Evolutionary conservation across 2,329 filamentous ascomycete species (phyloP).

Genomic region (Cryphonectria radicalis): DNA sequence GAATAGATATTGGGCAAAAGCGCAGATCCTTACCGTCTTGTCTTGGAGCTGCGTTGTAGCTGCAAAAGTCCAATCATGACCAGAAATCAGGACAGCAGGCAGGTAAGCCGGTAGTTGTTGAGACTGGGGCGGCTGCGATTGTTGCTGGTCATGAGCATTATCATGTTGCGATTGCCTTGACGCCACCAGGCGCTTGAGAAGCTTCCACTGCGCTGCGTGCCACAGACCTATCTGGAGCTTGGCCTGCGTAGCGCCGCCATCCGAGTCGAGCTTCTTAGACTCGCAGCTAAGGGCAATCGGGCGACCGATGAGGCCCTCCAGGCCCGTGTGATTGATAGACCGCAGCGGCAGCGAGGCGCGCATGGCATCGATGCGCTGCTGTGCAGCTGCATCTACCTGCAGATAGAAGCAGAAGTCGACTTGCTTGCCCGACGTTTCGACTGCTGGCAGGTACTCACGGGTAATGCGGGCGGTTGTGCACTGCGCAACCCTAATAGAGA

Average conservation of each 20-base stretch:
- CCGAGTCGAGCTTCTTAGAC: background rate
- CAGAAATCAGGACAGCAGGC: background rate
- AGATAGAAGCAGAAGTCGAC: slow-evolving; percentile 1
- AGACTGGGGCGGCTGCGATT: background rate
- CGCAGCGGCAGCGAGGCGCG: background rate
- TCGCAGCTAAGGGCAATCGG: background rate
- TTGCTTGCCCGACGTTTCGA: background rate
- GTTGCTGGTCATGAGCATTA: background rate
- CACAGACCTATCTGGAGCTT: slow-evolving; percentile 6
- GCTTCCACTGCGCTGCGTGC: slow-evolving; percentile 7
- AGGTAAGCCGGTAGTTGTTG: background rate
- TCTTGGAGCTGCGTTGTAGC: background rate
- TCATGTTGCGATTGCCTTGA: no score
- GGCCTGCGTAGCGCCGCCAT: background rate
- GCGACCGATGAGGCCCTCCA: background rate
- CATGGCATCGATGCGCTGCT: background rate
- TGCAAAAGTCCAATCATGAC: background rate
- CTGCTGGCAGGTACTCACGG: background rate
- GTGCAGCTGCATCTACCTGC: no score
- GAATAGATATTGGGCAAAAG: no score
- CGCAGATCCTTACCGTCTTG: background rate
- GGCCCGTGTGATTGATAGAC: slow-evolving; percentile 5
- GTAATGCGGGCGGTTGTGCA: slow-evolving; percentile 3
- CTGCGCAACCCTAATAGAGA: background rate
- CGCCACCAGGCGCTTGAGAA: background rate